A percentile compares a stretch with the other conserved stretches of the same genome.
Evolutionary conservation across 441 rosid species (phyloP).

Genomic region (Bruguiera hainesii): DNA sequence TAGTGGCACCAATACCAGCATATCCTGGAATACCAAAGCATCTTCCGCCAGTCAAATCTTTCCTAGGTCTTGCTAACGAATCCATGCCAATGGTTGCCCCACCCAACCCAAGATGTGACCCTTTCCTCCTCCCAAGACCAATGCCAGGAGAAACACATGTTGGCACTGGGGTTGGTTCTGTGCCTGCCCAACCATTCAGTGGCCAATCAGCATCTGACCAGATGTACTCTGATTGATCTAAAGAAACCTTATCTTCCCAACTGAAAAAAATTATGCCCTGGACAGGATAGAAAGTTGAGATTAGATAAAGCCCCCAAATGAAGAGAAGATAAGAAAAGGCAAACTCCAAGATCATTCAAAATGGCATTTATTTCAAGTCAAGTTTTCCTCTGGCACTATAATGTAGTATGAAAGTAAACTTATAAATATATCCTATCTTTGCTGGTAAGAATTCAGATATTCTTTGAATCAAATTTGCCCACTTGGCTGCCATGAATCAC

Average conservation of each 20-base stretch:
- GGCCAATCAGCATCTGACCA: slow-evolving; percentile 96
- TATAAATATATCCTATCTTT: too few species aligned
- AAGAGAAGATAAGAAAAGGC: neutral
- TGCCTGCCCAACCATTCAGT: slow-evolving; percentile 83
- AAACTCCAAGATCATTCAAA: neutral
- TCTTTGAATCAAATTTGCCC: too few species aligned
- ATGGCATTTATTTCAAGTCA: too few species aligned
- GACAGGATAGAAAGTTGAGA: slow-evolving; percentile 22
- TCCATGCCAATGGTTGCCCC: slow-evolving; percentile 64
- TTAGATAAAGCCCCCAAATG: neutral
- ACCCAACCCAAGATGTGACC: slow-evolving; percentile 77
- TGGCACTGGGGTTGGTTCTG: slow-evolving; percentile 77
- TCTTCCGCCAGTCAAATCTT: slow-evolving; percentile 47
- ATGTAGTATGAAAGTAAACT: too few species aligned
- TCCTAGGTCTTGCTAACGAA: slow-evolving; percentile 50
- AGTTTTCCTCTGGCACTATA: too few species aligned
- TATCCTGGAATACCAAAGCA: slow-evolving; percentile 66
- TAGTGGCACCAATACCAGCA: slow-evolving; percentile 66
- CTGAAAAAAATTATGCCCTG: slow-evolving; percentile 85
- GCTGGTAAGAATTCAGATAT: too few species aligned
- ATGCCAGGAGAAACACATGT: slow-evolving; percentile 69
- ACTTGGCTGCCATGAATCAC: too few species aligned
- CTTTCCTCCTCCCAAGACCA: slow-evolving; percentile 78
- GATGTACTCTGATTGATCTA: slow-evolving; percentile 47
- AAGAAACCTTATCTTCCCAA: slow-evolving; percentile 51